These are phyloP conservation scores for Epichloe scottii DNA, from an alignment of 2,329 filamentous ascomycete species.

Conservation along the genomic window DNA sequence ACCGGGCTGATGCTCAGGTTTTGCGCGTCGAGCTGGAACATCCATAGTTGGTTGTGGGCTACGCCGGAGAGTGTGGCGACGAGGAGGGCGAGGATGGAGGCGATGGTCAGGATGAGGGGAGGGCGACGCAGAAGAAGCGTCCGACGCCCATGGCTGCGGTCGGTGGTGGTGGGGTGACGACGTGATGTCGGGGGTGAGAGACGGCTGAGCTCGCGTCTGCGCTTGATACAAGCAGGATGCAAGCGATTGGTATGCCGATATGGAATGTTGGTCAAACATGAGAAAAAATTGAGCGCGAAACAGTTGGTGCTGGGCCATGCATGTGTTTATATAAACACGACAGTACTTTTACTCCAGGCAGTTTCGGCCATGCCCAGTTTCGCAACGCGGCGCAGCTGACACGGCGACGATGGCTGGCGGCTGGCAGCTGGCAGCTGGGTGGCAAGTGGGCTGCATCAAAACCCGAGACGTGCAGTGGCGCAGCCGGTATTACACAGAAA, in stretches of 20 bases:
- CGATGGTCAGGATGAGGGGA: conserved; percentile 72
- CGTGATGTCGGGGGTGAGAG: too few relatives aligned
- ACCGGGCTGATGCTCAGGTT: conserved; percentile 35
- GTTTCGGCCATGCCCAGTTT: too few relatives aligned
- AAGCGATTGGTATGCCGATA: background rate
- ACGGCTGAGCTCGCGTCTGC: too few relatives aligned
- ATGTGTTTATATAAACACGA: background rate
- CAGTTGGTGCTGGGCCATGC: background rate
- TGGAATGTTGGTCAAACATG: background rate
- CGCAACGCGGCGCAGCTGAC: background rate
- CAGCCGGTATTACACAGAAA: conserved; percentile 1
- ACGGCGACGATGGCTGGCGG: background rate
- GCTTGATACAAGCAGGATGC: background rate
- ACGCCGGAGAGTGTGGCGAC: conserved; percentile 44
- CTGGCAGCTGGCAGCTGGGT: background rate
- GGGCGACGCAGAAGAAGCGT: conserved; percentile 72
- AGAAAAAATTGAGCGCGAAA: background rate
- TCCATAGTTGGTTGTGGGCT: conserved; percentile 41
- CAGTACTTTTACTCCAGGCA: too few relatives aligned
- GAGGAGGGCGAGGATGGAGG: conserved; percentile 57
- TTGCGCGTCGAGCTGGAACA: conserved; percentile 49
- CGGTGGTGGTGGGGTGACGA: background rate
- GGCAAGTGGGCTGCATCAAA: background rate
- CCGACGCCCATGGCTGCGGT: conserved; percentile 46
- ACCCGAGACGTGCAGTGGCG: conserved; percentile 5